These are phyloP conservation scores for Aspergillus pseudoterreus DNA, from an alignment of 2,329 filamentous ascomycete genomes.

Conservation along the genomic window DNA sequence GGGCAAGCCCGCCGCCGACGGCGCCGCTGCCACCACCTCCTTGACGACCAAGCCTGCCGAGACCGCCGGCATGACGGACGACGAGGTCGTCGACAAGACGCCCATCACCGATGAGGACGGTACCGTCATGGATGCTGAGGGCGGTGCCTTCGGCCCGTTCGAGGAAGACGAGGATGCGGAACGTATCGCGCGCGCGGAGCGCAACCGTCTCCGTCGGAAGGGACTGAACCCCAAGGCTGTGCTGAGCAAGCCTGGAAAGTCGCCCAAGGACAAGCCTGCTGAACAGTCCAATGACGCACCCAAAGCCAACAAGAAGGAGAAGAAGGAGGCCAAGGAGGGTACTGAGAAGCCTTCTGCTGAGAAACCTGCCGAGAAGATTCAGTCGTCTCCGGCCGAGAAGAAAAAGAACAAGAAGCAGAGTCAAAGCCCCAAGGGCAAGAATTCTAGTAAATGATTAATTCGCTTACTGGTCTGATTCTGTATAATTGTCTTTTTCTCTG, in stretches of 20 bases:
- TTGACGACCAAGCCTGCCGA: constrained; percentile 11
- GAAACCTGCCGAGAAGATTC: constrained; percentile 8
- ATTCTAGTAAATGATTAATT: constrained; percentile 26
- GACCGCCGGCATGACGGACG: constrained; percentile 32
- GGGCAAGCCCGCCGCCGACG: constrained; percentile 21
- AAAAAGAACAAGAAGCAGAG: constrained; percentile 18
- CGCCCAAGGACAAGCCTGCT: constrained; percentile 19
- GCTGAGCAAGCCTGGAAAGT: constrained; percentile 28
- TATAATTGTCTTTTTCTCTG: constrained; percentile 16
- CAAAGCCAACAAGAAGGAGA: constrained; percentile 16
- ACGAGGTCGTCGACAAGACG: constrained; percentile 62
- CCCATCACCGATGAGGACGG: constrained; percentile 54
- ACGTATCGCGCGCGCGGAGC: constrained; percentile 70
- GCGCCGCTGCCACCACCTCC: constrained; percentile 21
- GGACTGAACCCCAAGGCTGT: constrained; percentile 68
- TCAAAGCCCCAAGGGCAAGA: constrained; percentile 22
- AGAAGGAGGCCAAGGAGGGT: constrained; percentile 19
- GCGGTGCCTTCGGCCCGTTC: constrained; percentile 66
- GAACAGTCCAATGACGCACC: constrained; percentile 15
- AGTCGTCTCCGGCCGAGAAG: constrained; percentile 6
- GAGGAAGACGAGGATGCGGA: constrained; percentile 69
- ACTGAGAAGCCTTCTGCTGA: constrained; percentile 8
- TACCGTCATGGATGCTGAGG: constrained; percentile 26
- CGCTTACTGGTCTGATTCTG: background rate
- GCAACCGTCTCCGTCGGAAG: constrained; percentile 68